These are phyloP conservation scores for Hypoxylon intermedium DNA, from an alignment of 495 filamentous ascomycete species.

Conservation along the genomic window DNA sequence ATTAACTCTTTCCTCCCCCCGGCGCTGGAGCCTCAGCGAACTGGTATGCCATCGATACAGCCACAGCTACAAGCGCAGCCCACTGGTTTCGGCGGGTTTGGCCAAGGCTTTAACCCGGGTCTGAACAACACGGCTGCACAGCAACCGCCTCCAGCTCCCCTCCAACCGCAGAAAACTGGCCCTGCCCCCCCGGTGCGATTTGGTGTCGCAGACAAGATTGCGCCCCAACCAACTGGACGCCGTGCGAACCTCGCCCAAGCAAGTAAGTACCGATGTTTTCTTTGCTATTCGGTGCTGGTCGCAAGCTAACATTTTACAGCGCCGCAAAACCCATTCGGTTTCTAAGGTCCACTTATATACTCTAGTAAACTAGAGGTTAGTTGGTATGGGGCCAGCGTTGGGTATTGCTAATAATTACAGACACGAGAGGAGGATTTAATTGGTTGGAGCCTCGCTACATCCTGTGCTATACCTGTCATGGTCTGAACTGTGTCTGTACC, in stretches of 20 bases:
- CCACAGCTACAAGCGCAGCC: conserved; percentile 49
- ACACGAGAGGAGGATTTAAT: conserved; percentile 5
- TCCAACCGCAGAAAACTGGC: conserved; percentile 89
- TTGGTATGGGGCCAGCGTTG: no score
- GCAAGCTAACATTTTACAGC: conserved; percentile 58
- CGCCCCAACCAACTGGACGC: conserved; percentile 86
- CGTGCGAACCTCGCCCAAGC: conserved; percentile 90
- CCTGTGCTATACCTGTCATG: neutral
- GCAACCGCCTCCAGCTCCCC: conserved; percentile 56
- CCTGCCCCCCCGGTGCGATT: conserved; percentile 92
- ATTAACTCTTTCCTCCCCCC: conserved; percentile 66
- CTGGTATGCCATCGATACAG: conserved; percentile 52
- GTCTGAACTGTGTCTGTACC: conserved; percentile 18
- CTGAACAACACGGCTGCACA: conserved; percentile 55
- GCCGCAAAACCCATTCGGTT: conserved; percentile 91
- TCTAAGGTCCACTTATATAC: conserved; percentile 54
- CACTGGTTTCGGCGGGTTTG: conserved; percentile 67
- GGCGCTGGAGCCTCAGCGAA: conserved; percentile 61
- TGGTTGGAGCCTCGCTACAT: neutral
- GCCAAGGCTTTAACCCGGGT: conserved; percentile 47
- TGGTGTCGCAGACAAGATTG: conserved; percentile 82
- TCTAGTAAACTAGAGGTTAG: neutral
- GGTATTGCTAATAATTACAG: no score
- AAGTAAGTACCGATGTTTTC: conserved; percentile 73
- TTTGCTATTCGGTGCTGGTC: neutral